Percentiles rank a stretch among this genome's conserved stretches.
Conservation (phyloP, 2,329 filamentous ascomycete species). For the Hortaea sp. region DNA sequence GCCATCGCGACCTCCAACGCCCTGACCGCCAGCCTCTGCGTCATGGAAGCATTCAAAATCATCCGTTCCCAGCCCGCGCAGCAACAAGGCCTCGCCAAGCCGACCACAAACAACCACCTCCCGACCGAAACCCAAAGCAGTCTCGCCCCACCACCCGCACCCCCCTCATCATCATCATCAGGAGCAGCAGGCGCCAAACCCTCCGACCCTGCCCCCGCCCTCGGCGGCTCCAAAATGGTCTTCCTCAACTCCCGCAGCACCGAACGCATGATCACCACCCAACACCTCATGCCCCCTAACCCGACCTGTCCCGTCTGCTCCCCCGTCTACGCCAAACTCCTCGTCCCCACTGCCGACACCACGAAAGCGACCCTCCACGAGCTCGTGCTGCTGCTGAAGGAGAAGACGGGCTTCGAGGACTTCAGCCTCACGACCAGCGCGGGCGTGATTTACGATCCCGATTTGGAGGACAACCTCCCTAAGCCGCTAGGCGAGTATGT, state of each 20-base stretch:
- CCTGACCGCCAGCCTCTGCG: slow-evolving; percentile 85
- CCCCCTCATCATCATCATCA: too few species aligned
- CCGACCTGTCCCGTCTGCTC: slow-evolving; percentile 71
- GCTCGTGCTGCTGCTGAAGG: slow-evolving; percentile 64
- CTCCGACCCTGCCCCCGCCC: not conserved
- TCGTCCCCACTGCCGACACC: slow-evolving; percentile 33
- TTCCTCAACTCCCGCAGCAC: slow-evolving; percentile 62
- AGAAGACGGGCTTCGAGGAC: slow-evolving; percentile 64
- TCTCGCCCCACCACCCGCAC: too few species aligned
- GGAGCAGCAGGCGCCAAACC: too few species aligned
- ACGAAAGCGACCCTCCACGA: slow-evolving; percentile 65
- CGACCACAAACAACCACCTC: slow-evolving; percentile 9
- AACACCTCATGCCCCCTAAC: slow-evolving; percentile 55
- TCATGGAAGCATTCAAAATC: slow-evolving; percentile 87
- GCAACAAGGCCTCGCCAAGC: slow-evolving; percentile 4
- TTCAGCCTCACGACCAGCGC: slow-evolving; percentile 66
- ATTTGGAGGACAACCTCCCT: slow-evolving; percentile 73
- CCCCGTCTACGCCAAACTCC: slow-evolving; percentile 18
- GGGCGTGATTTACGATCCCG: slow-evolving; percentile 77
- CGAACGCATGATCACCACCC: slow-evolving; percentile 48
- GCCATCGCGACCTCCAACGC: slow-evolving; percentile 97
- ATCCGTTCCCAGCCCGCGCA: slow-evolving; percentile 46
- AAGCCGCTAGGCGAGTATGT: slow-evolving; percentile 73
- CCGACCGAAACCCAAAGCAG: slow-evolving; percentile 3
- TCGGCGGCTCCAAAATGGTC: slow-evolving; percentile 54